phyloP scores from a whole-genome alignment of 768 basidiomycete genomes.

The Sarcodon aspratus region DNA sequence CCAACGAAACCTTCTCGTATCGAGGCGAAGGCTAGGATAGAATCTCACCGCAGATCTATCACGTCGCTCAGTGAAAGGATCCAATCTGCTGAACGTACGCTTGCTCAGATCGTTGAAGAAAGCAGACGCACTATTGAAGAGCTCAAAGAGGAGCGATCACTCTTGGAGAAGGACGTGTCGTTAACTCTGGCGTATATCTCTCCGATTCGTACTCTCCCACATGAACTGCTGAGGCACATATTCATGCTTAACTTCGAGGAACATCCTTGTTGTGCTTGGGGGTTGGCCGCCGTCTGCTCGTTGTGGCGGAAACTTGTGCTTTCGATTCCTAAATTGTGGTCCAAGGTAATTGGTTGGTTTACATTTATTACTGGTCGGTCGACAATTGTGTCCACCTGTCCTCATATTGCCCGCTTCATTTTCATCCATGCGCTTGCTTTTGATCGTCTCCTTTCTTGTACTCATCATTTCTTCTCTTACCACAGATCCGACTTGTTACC shows the following conservation, averaged over 20 bases:
- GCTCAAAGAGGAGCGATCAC: slow-evolving; percentile 35
- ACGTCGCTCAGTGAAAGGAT: slow-evolving; percentile 36
- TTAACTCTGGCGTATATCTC: slow-evolving; percentile 56
- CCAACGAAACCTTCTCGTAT: slow-evolving; percentile 44
- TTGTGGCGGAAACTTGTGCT: slow-evolving; percentile 58
- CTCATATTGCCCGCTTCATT: not conserved
- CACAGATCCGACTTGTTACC: slow-evolving; percentile 64
- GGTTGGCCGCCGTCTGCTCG: slow-evolving; percentile 55
- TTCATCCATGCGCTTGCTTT: slow-evolving; percentile 4
- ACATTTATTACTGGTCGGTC: not conserved
- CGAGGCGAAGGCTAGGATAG: slow-evolving; percentile 39
- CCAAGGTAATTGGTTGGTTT: slow-evolving; percentile 36
- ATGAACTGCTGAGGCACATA: slow-evolving; percentile 63
- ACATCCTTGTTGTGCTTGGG: slow-evolving; percentile 68
- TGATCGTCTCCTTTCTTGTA: slow-evolving; percentile 2
- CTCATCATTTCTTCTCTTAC: slow-evolving; percentile 3
- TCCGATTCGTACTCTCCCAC: slow-evolving; percentile 59
- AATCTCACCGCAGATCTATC: slow-evolving; percentile 13
- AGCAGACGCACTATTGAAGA: slow-evolving; percentile 41
- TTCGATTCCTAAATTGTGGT: slow-evolving; percentile 63
- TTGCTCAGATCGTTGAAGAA: slow-evolving; percentile 48
- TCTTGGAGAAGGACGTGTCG: slow-evolving; percentile 35
- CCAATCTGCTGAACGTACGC: slow-evolving; percentile 36
- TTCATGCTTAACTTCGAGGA: slow-evolving; percentile 61
- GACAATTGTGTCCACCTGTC: not conserved